Evolutionary conservation across 768 basidiomycete species (phyloP).

Genomic region (Pholiota molesta): DNA sequence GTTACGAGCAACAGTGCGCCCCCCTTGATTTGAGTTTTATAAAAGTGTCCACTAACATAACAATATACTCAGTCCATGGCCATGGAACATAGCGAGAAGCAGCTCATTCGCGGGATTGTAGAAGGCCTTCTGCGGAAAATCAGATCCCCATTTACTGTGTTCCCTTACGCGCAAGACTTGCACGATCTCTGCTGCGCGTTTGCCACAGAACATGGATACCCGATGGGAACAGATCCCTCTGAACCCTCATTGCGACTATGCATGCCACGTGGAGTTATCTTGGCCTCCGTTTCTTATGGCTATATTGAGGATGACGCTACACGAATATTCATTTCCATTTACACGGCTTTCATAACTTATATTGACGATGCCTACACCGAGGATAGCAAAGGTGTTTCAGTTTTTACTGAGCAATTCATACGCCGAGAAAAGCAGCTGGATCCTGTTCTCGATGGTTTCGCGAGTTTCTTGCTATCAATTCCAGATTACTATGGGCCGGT

Average conservation of each 20-base stretch:
- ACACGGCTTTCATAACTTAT: conserved; percentile 38
- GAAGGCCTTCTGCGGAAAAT: neutral
- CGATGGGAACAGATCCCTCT: conserved; percentile 8
- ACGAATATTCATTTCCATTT: conserved; percentile 39
- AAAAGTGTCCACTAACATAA: no score
- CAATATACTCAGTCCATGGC: no score
- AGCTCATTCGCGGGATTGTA: neutral
- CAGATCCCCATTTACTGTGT: neutral
- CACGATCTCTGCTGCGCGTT: conserved; percentile 1
- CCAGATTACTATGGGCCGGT: conserved; percentile 30
- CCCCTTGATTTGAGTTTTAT: no score
- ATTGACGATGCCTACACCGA: conserved; percentile 35
- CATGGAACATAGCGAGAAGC: no score
- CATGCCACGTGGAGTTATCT: conserved; percentile 32
- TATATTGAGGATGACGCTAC: conserved; percentile 33
- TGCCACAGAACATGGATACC: neutral
- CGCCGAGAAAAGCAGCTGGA: conserved; percentile 29
- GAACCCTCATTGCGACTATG: conserved; percentile 15
- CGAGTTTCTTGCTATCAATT: conserved; percentile 31
- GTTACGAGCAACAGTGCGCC: no score
- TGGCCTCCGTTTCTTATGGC: conserved; percentile 26
- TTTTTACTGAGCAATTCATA: conserved; percentile 37
- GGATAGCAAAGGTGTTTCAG: conserved; percentile 28
- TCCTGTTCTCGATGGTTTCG: conserved; percentile 35
- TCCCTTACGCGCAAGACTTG: conserved; percentile 1